Conservation (phyloP, 2,329 filamentous ascomycete species). For the Exophiala mesophila region DNA sequence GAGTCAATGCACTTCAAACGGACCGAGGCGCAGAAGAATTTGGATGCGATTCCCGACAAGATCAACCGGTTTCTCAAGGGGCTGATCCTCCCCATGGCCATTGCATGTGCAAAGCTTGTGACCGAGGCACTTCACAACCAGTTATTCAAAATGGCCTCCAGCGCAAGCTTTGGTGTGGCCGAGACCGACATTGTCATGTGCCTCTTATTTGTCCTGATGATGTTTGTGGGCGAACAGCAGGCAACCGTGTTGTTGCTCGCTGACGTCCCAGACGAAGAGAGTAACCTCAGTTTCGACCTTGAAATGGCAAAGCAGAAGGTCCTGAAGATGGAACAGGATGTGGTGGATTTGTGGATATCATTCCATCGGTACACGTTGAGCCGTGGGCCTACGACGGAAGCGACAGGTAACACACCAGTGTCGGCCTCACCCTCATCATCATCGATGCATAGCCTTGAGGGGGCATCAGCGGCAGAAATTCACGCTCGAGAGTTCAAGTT, state of each 20-base stretch:
- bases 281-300: slow-evolving; percentile 1
- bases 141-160: slow-evolving; percentile 20
- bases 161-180: slow-evolving; percentile 7
- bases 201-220: slow-evolving; percentile 18
- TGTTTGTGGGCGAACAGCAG: slow-evolving; percentile 17
- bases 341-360: slow-evolving; percentile 15
- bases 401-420: neutral
- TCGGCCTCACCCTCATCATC: neutral
- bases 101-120: slow-evolving; percentile 10
- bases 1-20: slow-evolving; percentile 5
- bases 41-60: slow-evolving; percentile 16
- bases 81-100: slow-evolving; percentile 13
- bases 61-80: slow-evolving; percentile 23
- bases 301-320: slow-evolving; percentile 11
- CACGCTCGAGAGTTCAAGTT: slow-evolving; percentile 16
- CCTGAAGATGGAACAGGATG: slow-evolving; percentile 16
- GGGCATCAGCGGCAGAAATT: slow-evolving; percentile 6
- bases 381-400: slow-evolving; percentile 4
- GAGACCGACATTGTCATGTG: slow-evolving; percentile 17
- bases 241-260: slow-evolving; percentile 10
- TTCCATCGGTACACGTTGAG: slow-evolving; percentile 22
- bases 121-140: slow-evolving; percentile 17
- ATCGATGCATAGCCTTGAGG: neutral
- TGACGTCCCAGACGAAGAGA: slow-evolving; percentile 4
- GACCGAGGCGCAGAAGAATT: neutral